These are phyloP conservation scores for Bipolaris oryzae DNA, from an alignment of 2,329 filamentous ascomycete genomes.

Conservation along the genomic window DNA sequence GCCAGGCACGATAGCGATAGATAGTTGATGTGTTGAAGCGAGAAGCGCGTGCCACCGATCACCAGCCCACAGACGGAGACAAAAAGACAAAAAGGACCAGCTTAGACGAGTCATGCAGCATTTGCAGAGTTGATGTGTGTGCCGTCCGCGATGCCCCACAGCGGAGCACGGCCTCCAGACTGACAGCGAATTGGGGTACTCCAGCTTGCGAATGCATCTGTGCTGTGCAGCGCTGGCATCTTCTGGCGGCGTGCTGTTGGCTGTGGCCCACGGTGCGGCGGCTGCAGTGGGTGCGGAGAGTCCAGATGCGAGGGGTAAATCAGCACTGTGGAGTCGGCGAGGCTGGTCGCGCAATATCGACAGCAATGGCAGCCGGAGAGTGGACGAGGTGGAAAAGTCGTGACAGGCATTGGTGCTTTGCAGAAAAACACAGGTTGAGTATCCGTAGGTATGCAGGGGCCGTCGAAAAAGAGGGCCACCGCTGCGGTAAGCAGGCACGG, in stretches of 20 bases:
- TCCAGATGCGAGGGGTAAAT: too few relatives aligned
- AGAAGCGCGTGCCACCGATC: constrained; percentile 4
- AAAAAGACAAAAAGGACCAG: not conserved
- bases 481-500: constrained; percentile 17
- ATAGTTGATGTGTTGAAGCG: not conserved
- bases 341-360: constrained; percentile 6
- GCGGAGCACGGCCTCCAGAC: constrained; percentile 21
- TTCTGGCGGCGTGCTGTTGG: constrained; percentile 12
- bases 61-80: not conserved
- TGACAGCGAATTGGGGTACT: constrained; percentile 31
- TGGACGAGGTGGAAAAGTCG: constrained; percentile 23
- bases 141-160: constrained; percentile 29
- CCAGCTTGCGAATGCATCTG: constrained; percentile 14
- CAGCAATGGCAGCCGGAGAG: constrained; percentile 21
- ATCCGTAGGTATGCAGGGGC: constrained; percentile 29
- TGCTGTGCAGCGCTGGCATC: constrained; percentile 23
- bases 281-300: constrained; percentile 17
- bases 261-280: constrained; percentile 23
- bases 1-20: not conserved
- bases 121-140: constrained; percentile 14
- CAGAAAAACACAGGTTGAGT: constrained; percentile 13
- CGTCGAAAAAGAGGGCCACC: constrained; percentile 5
- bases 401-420: constrained; percentile 38
- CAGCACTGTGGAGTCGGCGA: constrained; percentile 9
- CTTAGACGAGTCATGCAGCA: constrained; percentile 12